These are phyloP conservation scores for Pinus taeda DNA, from an alignment of 75 land plant genomes.

Conservation along the genomic window DNA sequence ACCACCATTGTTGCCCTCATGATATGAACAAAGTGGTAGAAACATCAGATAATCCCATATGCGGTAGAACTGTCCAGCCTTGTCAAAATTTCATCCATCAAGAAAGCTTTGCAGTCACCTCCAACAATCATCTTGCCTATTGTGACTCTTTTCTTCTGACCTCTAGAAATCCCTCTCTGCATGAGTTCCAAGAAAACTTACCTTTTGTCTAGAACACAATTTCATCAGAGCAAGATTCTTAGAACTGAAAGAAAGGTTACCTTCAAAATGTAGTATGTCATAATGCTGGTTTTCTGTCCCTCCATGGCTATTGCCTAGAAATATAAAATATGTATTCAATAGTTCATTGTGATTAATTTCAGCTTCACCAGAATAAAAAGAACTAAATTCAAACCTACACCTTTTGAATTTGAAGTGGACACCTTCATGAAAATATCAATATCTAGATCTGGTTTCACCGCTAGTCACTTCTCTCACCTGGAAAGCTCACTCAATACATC, in stretches of 20 bases:
- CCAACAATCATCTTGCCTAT: conserved; percentile 37
- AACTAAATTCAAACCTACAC: too few species aligned
- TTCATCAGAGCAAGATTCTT: too few species aligned
- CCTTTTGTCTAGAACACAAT: too few species aligned
- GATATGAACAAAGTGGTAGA: conserved; percentile 19
- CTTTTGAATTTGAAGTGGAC: not conserved
- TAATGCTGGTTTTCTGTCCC: conserved; percentile 44
- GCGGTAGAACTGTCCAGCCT: conserved; percentile 40
- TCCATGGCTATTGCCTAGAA: conserved; percentile 52
- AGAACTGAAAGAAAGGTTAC: conserved; percentile 10
- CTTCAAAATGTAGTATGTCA: conserved; percentile 67
- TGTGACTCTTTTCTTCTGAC: conserved; percentile 3
- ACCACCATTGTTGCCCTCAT: conserved; percentile 22
- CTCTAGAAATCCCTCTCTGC: too few species aligned
- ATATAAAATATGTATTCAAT: too few species aligned
- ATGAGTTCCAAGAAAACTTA: not conserved
- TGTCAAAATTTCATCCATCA: conserved; percentile 43
- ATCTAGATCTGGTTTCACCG: too few species aligned
- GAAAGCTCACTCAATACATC: conserved; percentile 62
- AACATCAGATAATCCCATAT: conserved; percentile 25
- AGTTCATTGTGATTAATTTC: too few species aligned
- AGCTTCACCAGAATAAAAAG: too few species aligned
- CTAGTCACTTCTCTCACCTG: conserved; percentile 45
- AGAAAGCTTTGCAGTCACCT: conserved; percentile 13
- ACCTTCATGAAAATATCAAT: conserved; percentile 60